Percentiles rank a stretch among this genome's conserved stretches.
Conservation (phyloP, 2,329 filamentous ascomycete species). For the Pleurostoma richardsiae region DNA sequence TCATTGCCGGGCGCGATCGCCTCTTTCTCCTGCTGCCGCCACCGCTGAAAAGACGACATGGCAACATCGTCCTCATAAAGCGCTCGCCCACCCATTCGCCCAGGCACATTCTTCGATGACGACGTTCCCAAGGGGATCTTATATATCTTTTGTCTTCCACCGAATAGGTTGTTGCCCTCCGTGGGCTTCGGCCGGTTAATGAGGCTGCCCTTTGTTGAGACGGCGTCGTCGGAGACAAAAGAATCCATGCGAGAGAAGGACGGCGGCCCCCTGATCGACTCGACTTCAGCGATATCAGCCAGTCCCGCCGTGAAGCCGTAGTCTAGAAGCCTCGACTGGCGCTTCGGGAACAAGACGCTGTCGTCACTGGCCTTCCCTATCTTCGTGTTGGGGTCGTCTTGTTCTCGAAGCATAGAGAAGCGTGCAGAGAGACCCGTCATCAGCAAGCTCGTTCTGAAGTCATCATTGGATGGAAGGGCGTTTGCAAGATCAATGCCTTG, state of each 20-base stretch:
- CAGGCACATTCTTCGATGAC: constrained; percentile 33
- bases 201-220: constrained; percentile 53
- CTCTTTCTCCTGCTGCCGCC: constrained; percentile 57
- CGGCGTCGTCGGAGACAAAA: constrained; percentile 63
- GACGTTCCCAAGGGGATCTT: constrained; percentile 60
- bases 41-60: constrained; percentile 76
- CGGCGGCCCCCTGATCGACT: constrained; percentile 65
- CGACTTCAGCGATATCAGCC: constrained; percentile 84
- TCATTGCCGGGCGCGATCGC: constrained; percentile 36
- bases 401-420: constrained; percentile 94
- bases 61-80: constrained; percentile 86
- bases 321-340: constrained; percentile 72
- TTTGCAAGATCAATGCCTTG: constrained; percentile 66
- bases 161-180: constrained; percentile 91
- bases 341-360: constrained; percentile 79
- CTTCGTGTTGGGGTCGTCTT: constrained; percentile 84
- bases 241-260: constrained; percentile 58
- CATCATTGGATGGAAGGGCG: constrained; percentile 75
- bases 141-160: constrained; percentile 92
- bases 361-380: constrained; percentile 94
- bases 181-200: constrained; percentile 78
- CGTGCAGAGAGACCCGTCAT: constrained; percentile 93
- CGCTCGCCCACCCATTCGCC: constrained; percentile 58
- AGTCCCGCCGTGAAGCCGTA: constrained; percentile 59
- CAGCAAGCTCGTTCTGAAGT: constrained; percentile 91